Percentiles rank a stretch among this genome's conserved stretches.
These are phyloP conservation scores for Daldinia childiae DNA, from an alignment of 495 filamentous ascomycete genomes.

Conservation along the genomic window DNA sequence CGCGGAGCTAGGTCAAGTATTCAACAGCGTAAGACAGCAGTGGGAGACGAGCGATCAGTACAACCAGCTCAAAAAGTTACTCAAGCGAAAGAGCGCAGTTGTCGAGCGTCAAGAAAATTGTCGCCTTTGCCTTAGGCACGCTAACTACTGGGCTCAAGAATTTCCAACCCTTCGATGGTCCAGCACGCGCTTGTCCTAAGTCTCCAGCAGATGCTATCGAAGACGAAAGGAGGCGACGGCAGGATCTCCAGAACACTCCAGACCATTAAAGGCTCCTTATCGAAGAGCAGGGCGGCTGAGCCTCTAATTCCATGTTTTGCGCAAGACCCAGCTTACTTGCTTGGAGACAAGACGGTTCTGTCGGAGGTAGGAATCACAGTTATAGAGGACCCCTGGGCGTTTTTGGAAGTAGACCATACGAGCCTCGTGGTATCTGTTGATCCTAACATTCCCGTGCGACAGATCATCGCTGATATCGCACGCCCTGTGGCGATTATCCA, in stretches of 20 bases:
- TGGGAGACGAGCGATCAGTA: conserved; percentile 13
- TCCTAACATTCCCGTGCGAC: conserved; percentile 42
- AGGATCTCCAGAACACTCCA: background rate
- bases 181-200: conserved; percentile 30
- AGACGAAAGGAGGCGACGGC: background rate
- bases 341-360: conserved; percentile 34
- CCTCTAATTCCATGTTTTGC: conserved; percentile 14
- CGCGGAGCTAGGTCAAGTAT: background rate
- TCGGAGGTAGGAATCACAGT: conserved; percentile 18
- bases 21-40: background rate
- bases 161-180: background rate
- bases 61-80: background rate
- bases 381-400: conserved; percentile 44
- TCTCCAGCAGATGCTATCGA: conserved; percentile 9
- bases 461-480: conserved; percentile 47
- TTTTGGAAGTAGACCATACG: conserved; percentile 42
- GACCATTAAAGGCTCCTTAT: background rate
- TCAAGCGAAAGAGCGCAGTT: background rate
- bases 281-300: background rate
- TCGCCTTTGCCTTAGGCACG: conserved; percentile 20
- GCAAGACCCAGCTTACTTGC: conserved; percentile 47
- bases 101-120: conserved; percentile 10
- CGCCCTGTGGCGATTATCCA: conserved; percentile 45
- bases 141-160: background rate
- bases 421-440: conserved; percentile 43